Evolutionary conservation across 805 yeast species (phyloP), one percentile per base, ranked within the genome.

Genomic region (Pichia ethanolica): DNA sequence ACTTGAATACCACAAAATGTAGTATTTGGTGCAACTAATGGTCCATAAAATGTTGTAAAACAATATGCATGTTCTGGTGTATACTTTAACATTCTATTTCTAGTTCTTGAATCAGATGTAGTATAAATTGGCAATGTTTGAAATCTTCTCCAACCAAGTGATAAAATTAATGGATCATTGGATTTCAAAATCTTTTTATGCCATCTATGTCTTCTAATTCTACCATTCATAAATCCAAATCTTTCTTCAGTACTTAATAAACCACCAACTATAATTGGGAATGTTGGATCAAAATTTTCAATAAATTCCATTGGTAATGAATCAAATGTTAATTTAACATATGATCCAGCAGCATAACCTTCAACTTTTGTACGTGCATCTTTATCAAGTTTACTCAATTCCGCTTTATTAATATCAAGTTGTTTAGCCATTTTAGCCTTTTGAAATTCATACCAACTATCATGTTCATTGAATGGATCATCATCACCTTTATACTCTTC

Each of bases 41-140:
- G 99, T 1, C 99, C 99, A 63, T 89, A 93, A 67, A 93, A 89
- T 34, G 96, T 85, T 1, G 96, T 97, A 63, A 84, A 82, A 74
- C 99, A 93, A 65, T 86, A 91, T 27, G 97, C 88, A 67, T 93
- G 99, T 63, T 93, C 99, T 7, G 99, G 99, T 0, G 99, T 93
- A 66, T 93, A 93, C 65, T 93, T 93, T 70, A 93, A 77, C 97
- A 93, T 88, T 71, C 99, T 84, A 62, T 90, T 91, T 73, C 99
- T 80, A 12, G 99, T 93, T 70, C 99, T 78, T 7, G 99, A 93
- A 68, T 93, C 99, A 7, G 96, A 82, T 0, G 99, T 93, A 4
- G 99, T 90, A 66, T 90, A 93, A 28, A 93, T 77, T 8, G 99
- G 99, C 48, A 91, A 71, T 0, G 99, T 90, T 69, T 93, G 99